Evolutionary conservation across 345 rosid species (phyloP).

Genomic region (Lagerstroemia speciosa): DNA sequence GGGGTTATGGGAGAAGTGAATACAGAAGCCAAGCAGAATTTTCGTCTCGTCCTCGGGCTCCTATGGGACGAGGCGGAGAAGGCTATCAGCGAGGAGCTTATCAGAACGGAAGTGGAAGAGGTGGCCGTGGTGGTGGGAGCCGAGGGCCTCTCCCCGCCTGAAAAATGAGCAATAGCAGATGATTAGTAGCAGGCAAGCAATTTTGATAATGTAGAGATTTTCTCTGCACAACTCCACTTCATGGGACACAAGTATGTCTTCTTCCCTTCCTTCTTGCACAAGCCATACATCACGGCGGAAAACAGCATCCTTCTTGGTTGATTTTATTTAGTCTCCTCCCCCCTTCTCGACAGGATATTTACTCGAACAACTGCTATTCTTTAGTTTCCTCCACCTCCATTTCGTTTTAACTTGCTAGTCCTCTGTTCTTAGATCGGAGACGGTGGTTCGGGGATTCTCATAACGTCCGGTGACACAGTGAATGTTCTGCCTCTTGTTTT

Average conservation of each 20-base stretch:
- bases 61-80: slow-evolving; percentile 14
- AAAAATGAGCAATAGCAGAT: background rate
- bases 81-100: slow-evolving; percentile 7
- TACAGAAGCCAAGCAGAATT: slow-evolving; percentile 14
- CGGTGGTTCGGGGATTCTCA: background rate
- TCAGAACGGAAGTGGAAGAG: slow-evolving; percentile 5
- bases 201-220: slow-evolving; percentile 8
- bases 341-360: too few species aligned
- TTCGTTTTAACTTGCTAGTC: background rate
- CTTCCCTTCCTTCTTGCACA: background rate
- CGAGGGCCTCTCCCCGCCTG: background rate
- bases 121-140: background rate
- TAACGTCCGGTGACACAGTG: background rate
- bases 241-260: background rate
- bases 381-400: background rate
- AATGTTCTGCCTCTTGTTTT: too few species aligned
- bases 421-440: background rate
- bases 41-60: slow-evolving; percentile 8
- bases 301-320: background rate
- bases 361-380: background rate
- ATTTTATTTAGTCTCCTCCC: too few species aligned
- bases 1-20: slow-evolving; percentile 14
- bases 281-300: background rate
- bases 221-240: background rate
- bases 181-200: slow-evolving; percentile 1